Conservation (phyloP, 306 rosid species). For the Senna tora region DNA sequence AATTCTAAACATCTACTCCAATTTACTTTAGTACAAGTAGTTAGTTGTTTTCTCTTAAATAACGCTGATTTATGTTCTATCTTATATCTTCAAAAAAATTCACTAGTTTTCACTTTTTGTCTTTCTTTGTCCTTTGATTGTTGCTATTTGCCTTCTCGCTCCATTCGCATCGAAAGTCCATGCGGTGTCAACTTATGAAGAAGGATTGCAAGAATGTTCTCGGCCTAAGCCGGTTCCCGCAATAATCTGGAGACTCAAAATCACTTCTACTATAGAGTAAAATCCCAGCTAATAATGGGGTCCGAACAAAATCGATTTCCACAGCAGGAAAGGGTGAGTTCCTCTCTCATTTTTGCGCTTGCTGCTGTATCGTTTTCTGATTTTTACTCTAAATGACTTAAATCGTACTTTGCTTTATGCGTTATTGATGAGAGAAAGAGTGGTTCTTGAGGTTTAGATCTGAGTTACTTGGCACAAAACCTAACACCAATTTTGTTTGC, state of each 20-base stretch:
- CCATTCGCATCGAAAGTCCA: constrained; percentile 41
- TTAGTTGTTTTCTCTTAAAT: too few species aligned
- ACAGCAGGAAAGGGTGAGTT: constrained; percentile 74
- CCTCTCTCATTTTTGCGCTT: constrained; percentile 18
- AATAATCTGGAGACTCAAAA: constrained; percentile 12
- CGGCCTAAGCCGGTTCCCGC: constrained; percentile 33
- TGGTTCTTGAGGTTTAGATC: constrained; percentile 55
- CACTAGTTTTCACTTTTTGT: constrained; percentile 65
- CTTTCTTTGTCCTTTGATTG: constrained; percentile 73
- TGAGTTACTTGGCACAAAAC: constrained; percentile 38
- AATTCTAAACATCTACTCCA: too few species aligned
- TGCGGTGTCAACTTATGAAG: constrained; percentile 45
- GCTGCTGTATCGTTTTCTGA: neutral
- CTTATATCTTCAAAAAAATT: constrained; percentile 36
- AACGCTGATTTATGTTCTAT: too few species aligned
- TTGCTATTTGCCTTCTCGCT: constrained; percentile 35
- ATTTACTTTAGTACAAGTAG: too few species aligned
- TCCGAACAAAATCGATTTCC: constrained; percentile 90
- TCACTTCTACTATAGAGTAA: constrained; percentile 16
- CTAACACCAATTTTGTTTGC: constrained; percentile 27
- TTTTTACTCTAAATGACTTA: constrained; percentile 13
- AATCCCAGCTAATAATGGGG: constrained; percentile 57
- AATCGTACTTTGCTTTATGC: neutral
- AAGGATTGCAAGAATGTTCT: constrained; percentile 49
- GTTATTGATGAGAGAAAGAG: neutral